Evolutionary conservation across 352 stramenopile species (phyloP).

Genomic region (Plasmopara muralis): DNA sequence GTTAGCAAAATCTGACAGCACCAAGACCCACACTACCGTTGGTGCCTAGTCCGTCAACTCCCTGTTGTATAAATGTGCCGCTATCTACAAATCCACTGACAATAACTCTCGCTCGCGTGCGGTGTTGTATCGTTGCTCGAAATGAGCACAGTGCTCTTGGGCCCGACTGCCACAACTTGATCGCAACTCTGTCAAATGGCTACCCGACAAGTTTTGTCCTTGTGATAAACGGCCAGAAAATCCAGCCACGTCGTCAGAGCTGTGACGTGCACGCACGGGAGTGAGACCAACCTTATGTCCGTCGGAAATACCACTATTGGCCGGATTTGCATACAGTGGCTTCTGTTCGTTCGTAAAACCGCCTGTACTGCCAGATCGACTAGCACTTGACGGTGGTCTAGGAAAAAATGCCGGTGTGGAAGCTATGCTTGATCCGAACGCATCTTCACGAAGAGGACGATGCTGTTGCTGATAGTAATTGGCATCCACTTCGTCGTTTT

Average conservation of each 20-base stretch:
- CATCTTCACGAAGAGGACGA: conserved; percentile 9
- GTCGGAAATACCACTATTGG: conserved; percentile 20
- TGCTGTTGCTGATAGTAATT: conserved; percentile 39
- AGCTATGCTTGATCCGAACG: conserved; percentile 7
- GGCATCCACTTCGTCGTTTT: conserved; percentile 33
- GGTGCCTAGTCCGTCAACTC: too few species aligned
- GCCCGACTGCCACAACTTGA: conserved; percentile 19
- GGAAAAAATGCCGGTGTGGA: conserved; percentile 17
- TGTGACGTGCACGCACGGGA: conserved; percentile 22
- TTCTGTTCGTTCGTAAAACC: conserved; percentile 26
- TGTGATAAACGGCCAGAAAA: conserved; percentile 20
- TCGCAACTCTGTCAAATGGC: conserved; percentile 17
- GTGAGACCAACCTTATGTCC: conserved; percentile 25
- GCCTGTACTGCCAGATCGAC: conserved; percentile 13
- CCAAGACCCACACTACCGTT: background rate
- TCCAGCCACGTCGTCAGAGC: conserved; percentile 15
- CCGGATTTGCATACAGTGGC: conserved; percentile 23
- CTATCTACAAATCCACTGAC: conserved; percentile 28
- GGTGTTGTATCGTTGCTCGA: conserved; percentile 19
- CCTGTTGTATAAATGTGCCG: too few species aligned
- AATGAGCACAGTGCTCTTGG: conserved; percentile 13
- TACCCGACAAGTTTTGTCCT: conserved; percentile 23
- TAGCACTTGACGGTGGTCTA: conserved; percentile 4
- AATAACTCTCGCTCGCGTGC: conserved; percentile 23
- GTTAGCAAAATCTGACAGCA: background rate